Evolutionary conservation across 169 alveolate species (phyloP).

Genomic region (Cryptosporidium viatorum): DNA sequence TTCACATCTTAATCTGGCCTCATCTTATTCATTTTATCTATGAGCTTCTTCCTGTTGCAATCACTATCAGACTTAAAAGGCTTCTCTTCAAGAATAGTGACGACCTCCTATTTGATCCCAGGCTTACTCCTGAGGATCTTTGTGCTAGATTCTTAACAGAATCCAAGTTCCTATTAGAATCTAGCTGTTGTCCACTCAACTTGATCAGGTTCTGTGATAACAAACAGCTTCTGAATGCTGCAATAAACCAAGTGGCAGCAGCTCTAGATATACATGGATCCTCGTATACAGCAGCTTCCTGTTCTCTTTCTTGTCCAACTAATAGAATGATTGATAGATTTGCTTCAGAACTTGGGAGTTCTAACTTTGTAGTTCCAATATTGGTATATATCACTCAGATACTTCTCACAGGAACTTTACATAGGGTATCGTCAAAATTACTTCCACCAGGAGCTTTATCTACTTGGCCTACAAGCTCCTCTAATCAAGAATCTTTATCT

Average conservation of each 20-base stretch:
- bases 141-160: constrained; percentile 61
- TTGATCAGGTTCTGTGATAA: constrained; percentile 56
- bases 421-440: constrained; percentile 3
- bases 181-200: constrained; percentile 63
- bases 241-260: constrained; percentile 33
- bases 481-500: not conserved
- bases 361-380: constrained; percentile 45
- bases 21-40: constrained; percentile 40
- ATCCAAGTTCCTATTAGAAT: constrained; percentile 52
- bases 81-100: constrained; percentile 34
- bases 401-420: not conserved
- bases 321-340: constrained; percentile 38
- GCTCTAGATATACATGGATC: constrained; percentile 31
- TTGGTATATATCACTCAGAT: constrained; percentile 27
- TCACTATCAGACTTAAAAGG: constrained; percentile 31
- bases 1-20: constrained; percentile 35
- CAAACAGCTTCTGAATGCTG: constrained; percentile 47
- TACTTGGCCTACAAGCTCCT: not conserved
- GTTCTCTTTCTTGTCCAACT: constrained; percentile 38
- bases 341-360: constrained; percentile 34
- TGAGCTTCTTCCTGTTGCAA: constrained; percentile 51
- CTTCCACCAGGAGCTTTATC: not conserved
- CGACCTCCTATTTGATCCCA: constrained; percentile 50
- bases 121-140: constrained; percentile 64
- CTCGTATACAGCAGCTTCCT: not conserved